These are phyloP conservation scores for Thielaviopsis euricoi DNA, from an alignment of 2,329 filamentous ascomycete genomes.

Conservation along the genomic window DNA sequence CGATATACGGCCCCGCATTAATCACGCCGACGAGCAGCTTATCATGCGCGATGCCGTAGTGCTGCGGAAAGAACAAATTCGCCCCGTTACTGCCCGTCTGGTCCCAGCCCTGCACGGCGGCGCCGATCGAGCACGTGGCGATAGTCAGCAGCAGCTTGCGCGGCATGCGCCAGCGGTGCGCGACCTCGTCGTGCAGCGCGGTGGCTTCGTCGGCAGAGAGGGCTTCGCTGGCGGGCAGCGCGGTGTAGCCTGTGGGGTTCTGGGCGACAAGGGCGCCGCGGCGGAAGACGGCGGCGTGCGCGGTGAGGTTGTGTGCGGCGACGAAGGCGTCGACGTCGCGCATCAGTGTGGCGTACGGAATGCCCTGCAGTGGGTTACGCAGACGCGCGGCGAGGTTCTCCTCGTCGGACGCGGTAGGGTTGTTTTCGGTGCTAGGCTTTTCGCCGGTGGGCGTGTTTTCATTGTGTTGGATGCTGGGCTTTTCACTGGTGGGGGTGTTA, in stretches of 20 bases:
- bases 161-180: conserved; percentile 43
- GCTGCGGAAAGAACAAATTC: conserved; percentile 39
- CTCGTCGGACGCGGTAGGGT: conserved; percentile 21
- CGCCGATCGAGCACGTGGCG: conserved; percentile 35
- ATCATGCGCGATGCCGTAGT: conserved; percentile 24
- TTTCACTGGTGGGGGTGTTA: too few species aligned
- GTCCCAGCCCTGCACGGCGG: conserved; percentile 45
- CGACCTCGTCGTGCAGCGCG: conserved; percentile 25
- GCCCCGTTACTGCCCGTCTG: conserved; percentile 47
- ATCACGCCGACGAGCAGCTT: conserved; percentile 24
- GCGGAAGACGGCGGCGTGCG: conserved; percentile 28
- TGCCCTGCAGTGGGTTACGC: conserved; percentile 30
- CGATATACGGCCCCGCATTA: conserved; percentile 29
- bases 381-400: conserved; percentile 17
- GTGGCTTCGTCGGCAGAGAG: conserved; percentile 21
- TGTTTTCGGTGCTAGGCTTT: conserved; percentile 15
- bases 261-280: conserved; percentile 23
- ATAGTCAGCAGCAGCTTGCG: conserved; percentile 28
- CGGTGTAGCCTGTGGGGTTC: conserved; percentile 12
- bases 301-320: conserved; percentile 28
- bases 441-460: too few species aligned
- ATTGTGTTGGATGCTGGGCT: too few species aligned
- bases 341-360: conserved; percentile 36
- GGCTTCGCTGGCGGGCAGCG: conserved; percentile 17
- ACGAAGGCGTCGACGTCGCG: conserved; percentile 35